A percentile compares a stretch with the other conserved stretches of the same genome.
Conservation (phyloP, 139 green algal species). For the Eudorina sp. region DNA sequence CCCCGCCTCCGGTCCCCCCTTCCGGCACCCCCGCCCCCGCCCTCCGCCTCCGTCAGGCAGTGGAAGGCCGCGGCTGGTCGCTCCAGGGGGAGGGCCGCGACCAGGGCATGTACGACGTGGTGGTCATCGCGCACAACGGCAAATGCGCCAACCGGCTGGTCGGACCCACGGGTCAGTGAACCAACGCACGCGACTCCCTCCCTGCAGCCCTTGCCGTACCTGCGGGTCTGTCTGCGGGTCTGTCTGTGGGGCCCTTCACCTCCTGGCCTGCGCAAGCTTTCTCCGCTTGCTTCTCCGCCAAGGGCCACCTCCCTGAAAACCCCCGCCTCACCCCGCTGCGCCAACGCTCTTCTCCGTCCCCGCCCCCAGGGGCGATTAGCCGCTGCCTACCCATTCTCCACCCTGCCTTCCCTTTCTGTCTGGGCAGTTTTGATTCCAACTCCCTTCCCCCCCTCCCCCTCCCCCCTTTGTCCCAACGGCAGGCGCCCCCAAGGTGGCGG, state of each 20-base stretch:
- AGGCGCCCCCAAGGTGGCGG: conserved; percentile 63
- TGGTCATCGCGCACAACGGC: conserved; percentile 91
- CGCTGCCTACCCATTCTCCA: too few species aligned
- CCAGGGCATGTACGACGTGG: conserved; percentile 72
- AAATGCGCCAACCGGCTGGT: conserved; percentile 72
- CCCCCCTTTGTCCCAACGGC: not conserved
- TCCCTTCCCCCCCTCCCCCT: conserved; percentile 60
- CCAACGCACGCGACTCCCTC: too few species aligned
- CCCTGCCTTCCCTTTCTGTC: too few species aligned
- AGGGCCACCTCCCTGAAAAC: too few species aligned
- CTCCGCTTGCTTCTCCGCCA: not conserved
- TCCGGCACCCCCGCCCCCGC: not conserved
- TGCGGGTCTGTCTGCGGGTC: too few species aligned
- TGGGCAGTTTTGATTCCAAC: too few species aligned
- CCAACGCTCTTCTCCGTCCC: too few species aligned
- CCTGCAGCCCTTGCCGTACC: too few species aligned
- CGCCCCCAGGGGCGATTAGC: too few species aligned
- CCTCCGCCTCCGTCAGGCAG: not conserved
- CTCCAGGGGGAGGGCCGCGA: conserved; percentile 47
- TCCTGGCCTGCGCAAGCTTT: not conserved
- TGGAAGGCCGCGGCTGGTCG: conserved; percentile 20
- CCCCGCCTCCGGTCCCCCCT: not conserved
- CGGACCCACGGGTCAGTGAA: conserved; percentile 27
- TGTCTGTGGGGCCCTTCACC: too few species aligned
- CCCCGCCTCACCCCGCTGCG: too few species aligned